Base-by-base conservation (phyloP, 495 filamentous ascomycete genomes). In the Neurospora cerealis region DNA sequence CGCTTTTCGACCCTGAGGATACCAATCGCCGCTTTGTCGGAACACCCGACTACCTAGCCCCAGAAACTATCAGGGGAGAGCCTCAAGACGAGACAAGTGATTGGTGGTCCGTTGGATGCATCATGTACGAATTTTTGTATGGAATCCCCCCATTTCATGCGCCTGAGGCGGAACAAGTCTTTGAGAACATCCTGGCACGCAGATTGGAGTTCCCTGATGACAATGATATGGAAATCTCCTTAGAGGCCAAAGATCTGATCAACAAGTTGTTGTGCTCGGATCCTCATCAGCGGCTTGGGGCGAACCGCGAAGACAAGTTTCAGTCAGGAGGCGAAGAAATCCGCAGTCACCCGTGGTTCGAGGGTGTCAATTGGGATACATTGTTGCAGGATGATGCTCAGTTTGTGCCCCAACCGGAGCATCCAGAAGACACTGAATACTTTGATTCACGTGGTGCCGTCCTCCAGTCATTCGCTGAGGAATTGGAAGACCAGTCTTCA, bases 61-160 rank as follows among this genome's bases (percentile, higher is more conserved):
- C 96, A 3, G 96, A 99, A 80, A 99, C 96, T 0, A 97, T 99
- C 80, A 94, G 93, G 78, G 96, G 96, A 70, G 88, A 93, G 74
- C 93, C 95, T 0, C 96, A 98, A 82, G 96, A 99, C 80, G 94
- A 98, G 80, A 95, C 94, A 76, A 98, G 96, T 81, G 96, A 99
- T 88, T 99, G 96, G 96, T 99, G 96, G 96, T 98, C 96, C 8
- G 84, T 99, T 66, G 96, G 96, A 3, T 98, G 96, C 78, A 98
- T 99, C 74, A 85, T 98, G 83, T 99, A 98, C 79, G 96, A 99
- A 77, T 98, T 97, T 74, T 84, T 99, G 24, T 98, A 92, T 92
- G 96, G 71, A 88, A 93, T 82, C 32, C 96, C 96, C 2, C 96
- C 96, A 28, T 99, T 99, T 82, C 94, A 99, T 79, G 96, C 93